Evolutionary conservation across 441 rosid genomes (phyloP).

Genomic region (Lepidium campestre): DNA sequence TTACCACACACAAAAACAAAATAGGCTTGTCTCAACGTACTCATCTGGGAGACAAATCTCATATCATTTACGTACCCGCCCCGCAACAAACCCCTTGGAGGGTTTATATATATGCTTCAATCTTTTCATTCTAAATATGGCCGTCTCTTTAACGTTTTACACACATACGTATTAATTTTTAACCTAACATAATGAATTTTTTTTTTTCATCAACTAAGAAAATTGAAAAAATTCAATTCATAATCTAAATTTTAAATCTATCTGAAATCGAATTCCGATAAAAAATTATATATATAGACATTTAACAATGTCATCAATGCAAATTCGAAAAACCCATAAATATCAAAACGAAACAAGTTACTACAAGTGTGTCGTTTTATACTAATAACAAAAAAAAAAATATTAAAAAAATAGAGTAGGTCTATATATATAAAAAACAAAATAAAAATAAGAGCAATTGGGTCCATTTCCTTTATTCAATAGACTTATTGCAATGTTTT

Average conservation of each 20-base stretch:
- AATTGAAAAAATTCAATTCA: no score
- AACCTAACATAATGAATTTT: no score
- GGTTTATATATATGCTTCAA: background rate
- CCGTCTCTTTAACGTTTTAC: background rate
- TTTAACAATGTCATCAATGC: no score
- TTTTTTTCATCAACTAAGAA: no score
- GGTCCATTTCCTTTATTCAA: slow-evolving; percentile 33
- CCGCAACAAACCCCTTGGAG: background rate
- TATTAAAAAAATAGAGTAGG: background rate
- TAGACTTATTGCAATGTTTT: slow-evolving; percentile 20
- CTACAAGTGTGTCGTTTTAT: slow-evolving; percentile 12
- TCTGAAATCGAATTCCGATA: no score
- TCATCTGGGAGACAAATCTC: slow-evolving; percentile 1
- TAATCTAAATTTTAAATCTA: no score
- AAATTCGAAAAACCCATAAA: no score
- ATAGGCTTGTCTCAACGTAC: background rate
- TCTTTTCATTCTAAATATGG: slow-evolving; percentile 3
- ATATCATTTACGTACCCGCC: slow-evolving; percentile 7
- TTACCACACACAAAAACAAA: background rate
- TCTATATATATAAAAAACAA: background rate
- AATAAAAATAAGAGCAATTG: slow-evolving; percentile 6
- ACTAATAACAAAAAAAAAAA: background rate
- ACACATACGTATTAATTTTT: no score
- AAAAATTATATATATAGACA: no score
- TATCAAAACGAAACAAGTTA: slow-evolving; percentile 15